These are phyloP conservation scores for Phytophthora tentaculata DNA, from an alignment of 352 stramenopile species.

Conservation along the genomic window DNA sequence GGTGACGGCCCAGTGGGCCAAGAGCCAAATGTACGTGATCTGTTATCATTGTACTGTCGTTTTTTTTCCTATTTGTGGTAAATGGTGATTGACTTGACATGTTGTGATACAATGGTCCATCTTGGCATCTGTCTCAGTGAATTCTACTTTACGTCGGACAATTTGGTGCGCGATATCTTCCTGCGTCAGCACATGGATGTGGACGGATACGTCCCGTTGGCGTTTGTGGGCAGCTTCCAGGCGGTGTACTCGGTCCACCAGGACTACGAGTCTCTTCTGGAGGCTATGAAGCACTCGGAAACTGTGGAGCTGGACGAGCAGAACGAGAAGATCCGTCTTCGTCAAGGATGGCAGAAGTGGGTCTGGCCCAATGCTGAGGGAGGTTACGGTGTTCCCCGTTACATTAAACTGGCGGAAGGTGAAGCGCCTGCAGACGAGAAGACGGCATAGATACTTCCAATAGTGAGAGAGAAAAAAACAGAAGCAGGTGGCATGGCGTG, in stretches of 20 bases:
- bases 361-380: slow-evolving; percentile 90
- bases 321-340: slow-evolving; percentile 92
- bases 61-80: background rate
- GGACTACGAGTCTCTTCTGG: slow-evolving; percentile 83
- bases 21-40: slow-evolving; percentile 82
- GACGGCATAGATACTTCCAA: slow-evolving; percentile 34
- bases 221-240: slow-evolving; percentile 91
- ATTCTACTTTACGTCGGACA: slow-evolving; percentile 88
- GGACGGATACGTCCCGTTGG: slow-evolving; percentile 88
- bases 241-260: slow-evolving; percentile 87
- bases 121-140: slow-evolving; percentile 48
- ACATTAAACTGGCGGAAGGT: slow-evolving; percentile 80
- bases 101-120: background rate
- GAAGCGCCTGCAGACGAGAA: slow-evolving; percentile 32
- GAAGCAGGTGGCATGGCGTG: background rate
- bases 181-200: slow-evolving; percentile 88
- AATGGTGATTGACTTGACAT: slow-evolving; percentile 4
- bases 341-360: slow-evolving; percentile 88
- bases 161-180: slow-evolving; percentile 87
- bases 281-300: slow-evolving; percentile 70
- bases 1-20: slow-evolving; percentile 82
- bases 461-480: slow-evolving; percentile 6
- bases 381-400: slow-evolving; percentile 84
- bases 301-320: slow-evolving; percentile 81
- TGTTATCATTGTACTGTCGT: background rate